These are phyloP conservation scores for Triglochin maritima DNA, from an alignment of 106 monocot species.

Conservation along the genomic window DNA sequence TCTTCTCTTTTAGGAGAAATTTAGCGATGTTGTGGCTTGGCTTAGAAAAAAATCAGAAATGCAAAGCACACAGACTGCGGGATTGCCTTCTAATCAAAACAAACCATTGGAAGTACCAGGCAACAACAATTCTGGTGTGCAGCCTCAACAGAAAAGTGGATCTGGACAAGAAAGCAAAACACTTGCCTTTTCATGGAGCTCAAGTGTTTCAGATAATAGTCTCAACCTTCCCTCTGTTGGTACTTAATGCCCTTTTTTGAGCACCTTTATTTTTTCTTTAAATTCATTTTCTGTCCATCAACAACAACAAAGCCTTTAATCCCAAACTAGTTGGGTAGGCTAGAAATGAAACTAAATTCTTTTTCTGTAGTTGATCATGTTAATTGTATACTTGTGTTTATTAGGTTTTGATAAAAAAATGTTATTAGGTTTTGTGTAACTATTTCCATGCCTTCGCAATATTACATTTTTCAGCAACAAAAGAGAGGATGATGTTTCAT, in stretches of 20 bases:
- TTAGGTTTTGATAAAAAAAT: no score
- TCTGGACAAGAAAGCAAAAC: not conserved
- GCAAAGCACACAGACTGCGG: conserved; percentile 3
- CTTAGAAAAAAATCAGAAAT: conserved; percentile 52
- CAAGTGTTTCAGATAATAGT: conserved; percentile 28
- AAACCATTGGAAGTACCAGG: conserved; percentile 7
- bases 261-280: not conserved
- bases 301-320: no score
- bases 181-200: conserved; percentile 27
- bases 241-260: not conserved
- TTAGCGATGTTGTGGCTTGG: conserved; percentile 91
- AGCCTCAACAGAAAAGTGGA: not conserved
- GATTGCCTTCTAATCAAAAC: conserved; percentile 22
- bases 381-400: no score
- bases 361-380: no score
- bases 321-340: no score
- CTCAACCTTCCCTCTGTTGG: conserved; percentile 13
- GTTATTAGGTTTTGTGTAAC: no score
- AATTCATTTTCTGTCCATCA: not conserved
- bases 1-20: conserved; percentile 55
- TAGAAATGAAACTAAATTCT: no score
- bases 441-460: no score
- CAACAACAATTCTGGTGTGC: conserved; percentile 4
- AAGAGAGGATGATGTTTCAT: no score
- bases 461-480: no score